Evolutionary conservation across 1,139 yeast species (phyloP), one percentile per base, ranked within the genome.

Genomic region (Hyphopichia buzzinii): DNA sequence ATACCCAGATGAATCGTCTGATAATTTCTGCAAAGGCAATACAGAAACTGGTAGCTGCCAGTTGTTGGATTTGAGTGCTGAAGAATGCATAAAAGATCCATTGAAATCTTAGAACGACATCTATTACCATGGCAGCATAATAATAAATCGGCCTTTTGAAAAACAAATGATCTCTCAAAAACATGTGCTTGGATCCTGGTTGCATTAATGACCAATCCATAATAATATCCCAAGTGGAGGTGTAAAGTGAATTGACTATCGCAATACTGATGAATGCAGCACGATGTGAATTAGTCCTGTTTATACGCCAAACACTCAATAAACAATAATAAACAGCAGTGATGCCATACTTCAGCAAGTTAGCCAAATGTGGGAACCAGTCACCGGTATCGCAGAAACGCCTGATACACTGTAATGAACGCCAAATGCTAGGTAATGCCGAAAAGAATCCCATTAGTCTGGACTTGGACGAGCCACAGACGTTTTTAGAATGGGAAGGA

Each of bases 171-270:
- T 86, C 82, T 47, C 97, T 72, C 39, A 92, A 67, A 33, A 81
- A 62, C 40, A 65, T 64, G 52, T 84, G 66, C 46, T 74, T 72
- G 5, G 89, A 76, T 8, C 72, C 74, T 15, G 70, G 57, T 55
- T 89, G 96, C 40, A 85, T 66, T 48, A 92, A 67, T 1, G 97
- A 89, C 90, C 96, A 94, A 67, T 92, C 98, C 96, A 92, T 88
- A 26, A 88, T 67, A 8, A 94, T 63, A 61, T 92, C 98, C 98
- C 98, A 92, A 10, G 81, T 48, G 0, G 86, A 61, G 21, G 89
- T 73, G 52, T 76, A 78, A 1, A 83, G 39, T 0, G 97, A 81
- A 55, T 92, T 90, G 30, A 86, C 46, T 1, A 75, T 56, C 0
- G 96, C 97, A 64, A 89, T 76, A 1, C 79, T 59, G 21, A 92